These are phyloP conservation scores for Suhomyces prunicola DNA, from an alignment of 805 yeast genomes.

Conservation along the genomic window DNA sequence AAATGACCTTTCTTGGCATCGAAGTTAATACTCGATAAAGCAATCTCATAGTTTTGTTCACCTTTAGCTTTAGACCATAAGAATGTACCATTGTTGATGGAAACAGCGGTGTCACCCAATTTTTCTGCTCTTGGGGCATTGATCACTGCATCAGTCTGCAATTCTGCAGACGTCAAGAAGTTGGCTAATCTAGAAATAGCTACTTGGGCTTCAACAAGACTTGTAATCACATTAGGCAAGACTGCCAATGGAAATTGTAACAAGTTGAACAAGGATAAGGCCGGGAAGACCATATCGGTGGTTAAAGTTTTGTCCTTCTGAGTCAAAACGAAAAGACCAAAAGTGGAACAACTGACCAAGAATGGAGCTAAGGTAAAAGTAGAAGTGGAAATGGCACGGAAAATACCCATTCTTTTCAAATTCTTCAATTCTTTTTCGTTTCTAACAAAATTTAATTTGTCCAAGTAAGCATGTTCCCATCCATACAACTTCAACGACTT, in stretches of 20 bases:
- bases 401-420: slow-evolving; percentile 68
- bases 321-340: slow-evolving; percentile 69
- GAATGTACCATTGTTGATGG: slow-evolving; percentile 64
- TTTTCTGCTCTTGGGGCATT: slow-evolving; percentile 46
- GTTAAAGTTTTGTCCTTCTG: slow-evolving; percentile 62
- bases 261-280: slow-evolving; percentile 82
- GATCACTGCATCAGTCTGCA: slow-evolving; percentile 75
- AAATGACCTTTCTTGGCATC: slow-evolving; percentile 71
- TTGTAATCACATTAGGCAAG: slow-evolving; percentile 84
- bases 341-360: slow-evolving; percentile 84
- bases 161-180: slow-evolving; percentile 72
- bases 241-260: slow-evolving; percentile 89
- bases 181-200: slow-evolving; percentile 71
- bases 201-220: slow-evolving; percentile 84
- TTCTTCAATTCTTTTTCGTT: slow-evolving; percentile 81
- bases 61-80: slow-evolving; percentile 74
- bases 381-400: slow-evolving; percentile 67
- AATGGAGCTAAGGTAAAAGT: slow-evolving; percentile 87
- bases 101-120: slow-evolving; percentile 65
- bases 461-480: slow-evolving; percentile 88
- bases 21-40: slow-evolving; percentile 61
- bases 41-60: slow-evolving; percentile 54
- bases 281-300: slow-evolving; percentile 90
- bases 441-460: slow-evolving; percentile 74
- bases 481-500: slow-evolving; percentile 91